phyloP scores from a whole-genome alignment of 148 eudicot genomes.

The Arbutus unedo region DNA sequence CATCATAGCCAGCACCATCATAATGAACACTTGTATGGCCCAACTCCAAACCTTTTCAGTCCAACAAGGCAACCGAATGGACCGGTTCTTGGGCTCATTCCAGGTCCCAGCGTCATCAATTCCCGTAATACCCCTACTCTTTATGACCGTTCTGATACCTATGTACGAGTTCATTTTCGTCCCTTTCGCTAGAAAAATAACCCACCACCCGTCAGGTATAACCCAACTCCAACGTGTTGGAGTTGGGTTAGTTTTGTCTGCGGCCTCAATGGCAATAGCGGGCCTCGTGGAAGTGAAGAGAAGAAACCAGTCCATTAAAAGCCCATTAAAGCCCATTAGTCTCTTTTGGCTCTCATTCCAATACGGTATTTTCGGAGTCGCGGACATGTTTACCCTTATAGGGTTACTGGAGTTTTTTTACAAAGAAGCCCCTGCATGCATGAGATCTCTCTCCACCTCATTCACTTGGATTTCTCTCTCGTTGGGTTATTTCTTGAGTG shows the following conservation, averaged over 20 bases:
- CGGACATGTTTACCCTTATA: conserved; percentile 52
- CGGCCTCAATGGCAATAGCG: conserved; percentile 28
- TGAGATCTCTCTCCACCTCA: conserved; percentile 50
- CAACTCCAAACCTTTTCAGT: conserved; percentile 58
- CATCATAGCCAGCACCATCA: conserved; percentile 51
- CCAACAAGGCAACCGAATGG: conserved; percentile 43
- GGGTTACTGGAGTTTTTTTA: conserved; percentile 52
- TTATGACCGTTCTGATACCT: conserved; percentile 34
- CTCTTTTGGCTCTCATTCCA: conserved; percentile 56
- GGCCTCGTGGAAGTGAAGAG: conserved; percentile 32
- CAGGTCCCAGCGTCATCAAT: conserved; percentile 44
- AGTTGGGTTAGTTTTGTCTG: conserved; percentile 31
- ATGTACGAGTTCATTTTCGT: conserved; percentile 29
- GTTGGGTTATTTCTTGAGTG: conserved; percentile 46
- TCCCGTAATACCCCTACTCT: conserved; percentile 40
- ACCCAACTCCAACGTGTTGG: conserved; percentile 37
- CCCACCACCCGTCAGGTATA: conserved; percentile 30
- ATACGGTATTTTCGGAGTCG: conserved; percentile 45
- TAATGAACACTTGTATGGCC: conserved; percentile 52
- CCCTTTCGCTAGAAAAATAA: conserved; percentile 30
- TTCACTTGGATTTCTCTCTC: conserved; percentile 48
- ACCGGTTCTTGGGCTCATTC: conserved; percentile 33
- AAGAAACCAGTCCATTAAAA: conserved; percentile 14
- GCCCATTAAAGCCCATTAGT: conserved; percentile 31
- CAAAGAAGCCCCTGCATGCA: conserved; percentile 44